Conservation (phyloP, 1,284 basidiomycete genomes). For the Porogramme epimiltina region DNA sequence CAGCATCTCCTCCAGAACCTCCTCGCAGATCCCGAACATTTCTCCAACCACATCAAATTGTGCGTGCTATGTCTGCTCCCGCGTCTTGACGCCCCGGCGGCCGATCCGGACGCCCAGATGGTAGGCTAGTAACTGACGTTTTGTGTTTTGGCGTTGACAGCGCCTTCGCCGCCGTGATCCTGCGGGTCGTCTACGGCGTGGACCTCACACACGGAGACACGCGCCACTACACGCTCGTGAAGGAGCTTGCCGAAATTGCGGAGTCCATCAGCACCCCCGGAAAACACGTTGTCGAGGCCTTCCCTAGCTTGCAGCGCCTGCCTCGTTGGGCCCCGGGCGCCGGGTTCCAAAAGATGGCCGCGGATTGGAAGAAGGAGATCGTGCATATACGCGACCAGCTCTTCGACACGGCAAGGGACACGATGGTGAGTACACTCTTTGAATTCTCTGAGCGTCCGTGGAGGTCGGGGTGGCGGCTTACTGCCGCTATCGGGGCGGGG, state of each 20-base stretch:
- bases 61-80: no score
- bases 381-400: constrained; percentile 7
- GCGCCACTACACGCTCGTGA: constrained; percentile 9
- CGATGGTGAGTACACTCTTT: constrained; percentile 3
- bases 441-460: background rate
- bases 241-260: constrained; percentile 11
- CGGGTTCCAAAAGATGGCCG: constrained; percentile 11
- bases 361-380: constrained; percentile 9
- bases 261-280: constrained; percentile 18
- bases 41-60: constrained; percentile 16
- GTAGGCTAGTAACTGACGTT: no score
- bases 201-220: constrained; percentile 26
- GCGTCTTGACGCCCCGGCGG: no score
- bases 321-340: constrained; percentile 20
- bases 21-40: constrained; percentile 5
- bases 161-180: constrained; percentile 30
- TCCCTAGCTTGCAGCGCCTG: constrained; percentile 13
- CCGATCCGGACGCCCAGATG: no score
- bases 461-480: background rate
- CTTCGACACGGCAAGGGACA: constrained; percentile 8
- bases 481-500: background rate
- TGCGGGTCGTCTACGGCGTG: constrained; percentile 36
- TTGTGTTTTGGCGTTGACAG: constrained; percentile 13
- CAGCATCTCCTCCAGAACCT: constrained; percentile 10
- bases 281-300: constrained; percentile 14